Conservation (phyloP, 73 alveolate species). For the Effrenium voratum region DNA sequence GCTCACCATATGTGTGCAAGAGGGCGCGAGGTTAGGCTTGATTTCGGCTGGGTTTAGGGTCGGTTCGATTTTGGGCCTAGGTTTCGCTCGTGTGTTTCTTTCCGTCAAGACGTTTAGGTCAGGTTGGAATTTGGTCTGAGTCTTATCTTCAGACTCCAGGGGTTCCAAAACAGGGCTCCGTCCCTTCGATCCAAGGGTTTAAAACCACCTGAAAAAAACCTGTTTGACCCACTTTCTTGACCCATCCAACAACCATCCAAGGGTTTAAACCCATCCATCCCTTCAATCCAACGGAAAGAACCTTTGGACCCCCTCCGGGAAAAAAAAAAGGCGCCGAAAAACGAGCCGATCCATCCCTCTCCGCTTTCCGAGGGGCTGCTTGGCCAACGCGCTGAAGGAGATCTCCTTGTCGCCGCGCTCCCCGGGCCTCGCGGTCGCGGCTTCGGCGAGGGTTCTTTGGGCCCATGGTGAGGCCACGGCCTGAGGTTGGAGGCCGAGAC, state of each 20-base stretch:
- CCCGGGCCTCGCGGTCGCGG: background rate
- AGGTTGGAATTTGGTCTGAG: too few species aligned
- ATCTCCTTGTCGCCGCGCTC: slow-evolving; percentile 21
- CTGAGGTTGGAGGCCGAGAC: too few species aligned
- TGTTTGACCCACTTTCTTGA: background rate
- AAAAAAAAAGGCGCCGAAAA: background rate
- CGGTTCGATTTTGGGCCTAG: too few species aligned
- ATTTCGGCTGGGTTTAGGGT: too few species aligned
- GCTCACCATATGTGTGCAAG: too few species aligned
- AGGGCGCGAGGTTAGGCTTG: too few species aligned
- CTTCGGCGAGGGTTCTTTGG: background rate
- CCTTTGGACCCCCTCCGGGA: background rate
- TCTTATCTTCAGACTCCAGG: too few species aligned
- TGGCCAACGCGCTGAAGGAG: slow-evolving; percentile 57
- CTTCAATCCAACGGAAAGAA: background rate
- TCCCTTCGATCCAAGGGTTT: background rate
- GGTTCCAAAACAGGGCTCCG: too few species aligned
- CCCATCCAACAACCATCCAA: background rate
- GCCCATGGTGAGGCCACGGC: background rate
- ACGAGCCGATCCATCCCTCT: background rate
- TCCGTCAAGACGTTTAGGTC: too few species aligned
- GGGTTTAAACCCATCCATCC: background rate
- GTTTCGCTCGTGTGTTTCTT: too few species aligned
- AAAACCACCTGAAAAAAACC: background rate
- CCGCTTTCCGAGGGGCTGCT: background rate